phyloP scores from a whole-genome alignment of 257 asterid genomes.

The Pogostemon cablin region DNA sequence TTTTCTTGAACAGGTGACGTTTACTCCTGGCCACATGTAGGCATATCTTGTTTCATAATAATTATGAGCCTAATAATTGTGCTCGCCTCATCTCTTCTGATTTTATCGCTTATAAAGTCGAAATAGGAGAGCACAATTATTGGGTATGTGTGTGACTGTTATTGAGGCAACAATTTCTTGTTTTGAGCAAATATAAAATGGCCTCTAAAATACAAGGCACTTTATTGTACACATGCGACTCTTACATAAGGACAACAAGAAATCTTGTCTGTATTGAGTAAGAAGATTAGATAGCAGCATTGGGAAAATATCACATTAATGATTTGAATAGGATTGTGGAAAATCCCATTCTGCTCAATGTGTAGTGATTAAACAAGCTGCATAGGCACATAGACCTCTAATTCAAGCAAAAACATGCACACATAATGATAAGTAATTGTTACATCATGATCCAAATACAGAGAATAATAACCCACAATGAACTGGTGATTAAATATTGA shows the following conservation, averaged over 20 bases:
- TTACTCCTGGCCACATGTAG: too few species aligned
- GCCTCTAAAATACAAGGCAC: not conserved
- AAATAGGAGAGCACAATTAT: too few species aligned
- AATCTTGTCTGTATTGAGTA: conserved; percentile 3
- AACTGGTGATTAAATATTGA: not conserved
- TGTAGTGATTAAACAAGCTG: conserved; percentile 4
- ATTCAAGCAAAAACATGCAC: not conserved
- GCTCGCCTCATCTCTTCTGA: too few species aligned
- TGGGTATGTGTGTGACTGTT: too few species aligned
- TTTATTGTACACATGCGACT: not conserved
- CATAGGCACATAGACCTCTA: not conserved
- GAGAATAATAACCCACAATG: not conserved
- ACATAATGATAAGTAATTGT: not conserved
- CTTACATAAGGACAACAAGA: not conserved
- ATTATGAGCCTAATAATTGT: too few species aligned
- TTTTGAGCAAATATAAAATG: not conserved
- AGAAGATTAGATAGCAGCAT: conserved; percentile 2
- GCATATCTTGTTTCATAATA: too few species aligned
- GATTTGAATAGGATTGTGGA: not conserved
- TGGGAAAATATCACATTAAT: not conserved
- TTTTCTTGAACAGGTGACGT: too few species aligned
- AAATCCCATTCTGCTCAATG: conserved; percentile 5
- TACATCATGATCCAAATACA: conserved; percentile 6
- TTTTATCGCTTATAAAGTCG: too few species aligned
- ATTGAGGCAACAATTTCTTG: not conserved